phyloP scores from a whole-genome alignment of 169 alveolate species.

The Cystoisospora suis region DNA sequence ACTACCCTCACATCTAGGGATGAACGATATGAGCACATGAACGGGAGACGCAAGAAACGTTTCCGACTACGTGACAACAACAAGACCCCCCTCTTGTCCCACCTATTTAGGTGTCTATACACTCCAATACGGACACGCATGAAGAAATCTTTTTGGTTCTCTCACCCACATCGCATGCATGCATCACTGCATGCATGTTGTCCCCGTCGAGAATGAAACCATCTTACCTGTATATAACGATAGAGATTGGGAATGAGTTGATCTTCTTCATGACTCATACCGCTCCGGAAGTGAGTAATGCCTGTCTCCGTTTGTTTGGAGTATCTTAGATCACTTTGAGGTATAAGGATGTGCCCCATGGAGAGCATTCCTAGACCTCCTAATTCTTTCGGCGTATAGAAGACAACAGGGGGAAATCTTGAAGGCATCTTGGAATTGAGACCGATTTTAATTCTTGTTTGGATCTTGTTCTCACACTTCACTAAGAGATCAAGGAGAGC shows the following conservation, averaged over 20 bases:
- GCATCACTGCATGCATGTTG: too few species aligned
- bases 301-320: slow-evolving; percentile 98
- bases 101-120: too few species aligned
- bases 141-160: too few species aligned
- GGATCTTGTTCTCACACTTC: slow-evolving; percentile 87
- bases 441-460: slow-evolving; percentile 99
- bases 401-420: slow-evolving; percentile 99
- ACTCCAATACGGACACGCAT: too few species aligned
- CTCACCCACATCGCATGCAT: too few species aligned
- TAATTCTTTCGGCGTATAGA: slow-evolving; percentile 97
- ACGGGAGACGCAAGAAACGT: too few species aligned
- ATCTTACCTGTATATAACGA: slow-evolving; percentile 87
- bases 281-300: slow-evolving; percentile 99
- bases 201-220: too few species aligned
- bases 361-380: slow-evolving; percentile 99
- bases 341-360: slow-evolving; percentile 99
- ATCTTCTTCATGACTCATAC: slow-evolving; percentile 99
- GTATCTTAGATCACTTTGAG: slow-evolving; percentile 98
- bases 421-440: slow-evolving; percentile 99
- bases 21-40: too few species aligned
- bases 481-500: slow-evolving; percentile 96
- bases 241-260: slow-evolving; percentile 99
- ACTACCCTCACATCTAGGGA: too few species aligned
- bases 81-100: too few species aligned
- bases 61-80: too few species aligned